Percentiles rank a stretch among this genome's conserved stretches.
Conservation (phyloP, 345 rosid species). For the Dimocarpus longan region DNA sequence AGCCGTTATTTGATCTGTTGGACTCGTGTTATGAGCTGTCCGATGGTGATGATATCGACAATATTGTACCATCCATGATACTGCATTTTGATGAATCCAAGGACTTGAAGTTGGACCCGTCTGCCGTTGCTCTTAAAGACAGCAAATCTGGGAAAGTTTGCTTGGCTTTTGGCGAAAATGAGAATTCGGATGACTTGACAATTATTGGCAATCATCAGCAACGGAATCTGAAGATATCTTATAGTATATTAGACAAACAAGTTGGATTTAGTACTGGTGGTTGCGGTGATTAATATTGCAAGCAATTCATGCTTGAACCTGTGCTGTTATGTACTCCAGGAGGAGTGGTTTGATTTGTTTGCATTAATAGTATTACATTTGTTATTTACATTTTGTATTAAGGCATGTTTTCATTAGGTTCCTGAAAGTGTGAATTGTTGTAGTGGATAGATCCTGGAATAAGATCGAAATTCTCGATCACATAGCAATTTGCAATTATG, state of each 20-base stretch:
- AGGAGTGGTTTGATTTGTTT: background rate
- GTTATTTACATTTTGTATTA: too few species aligned
- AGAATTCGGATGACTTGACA: background rate
- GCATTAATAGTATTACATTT: background rate
- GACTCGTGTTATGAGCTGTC: conserved; percentile 33
- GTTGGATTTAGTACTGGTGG: conserved; percentile 1
- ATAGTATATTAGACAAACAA: background rate
- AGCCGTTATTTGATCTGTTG: background rate
- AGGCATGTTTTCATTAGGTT: background rate
- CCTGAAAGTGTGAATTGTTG: background rate
- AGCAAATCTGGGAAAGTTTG: conserved; percentile 23
- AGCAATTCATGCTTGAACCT: background rate
- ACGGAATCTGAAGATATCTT: conserved; percentile 12
- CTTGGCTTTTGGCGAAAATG: conserved; percentile 31
- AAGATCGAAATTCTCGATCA: too few species aligned
- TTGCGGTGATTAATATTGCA: background rate
- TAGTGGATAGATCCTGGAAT: background rate
- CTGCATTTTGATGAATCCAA: conserved; percentile 25
- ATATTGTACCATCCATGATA: conserved; percentile 21
- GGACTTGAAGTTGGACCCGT: conserved; percentile 24
- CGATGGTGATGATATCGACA: background rate
- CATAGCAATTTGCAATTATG: too few species aligned
- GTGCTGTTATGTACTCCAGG: background rate
- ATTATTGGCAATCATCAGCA: conserved; percentile 37
- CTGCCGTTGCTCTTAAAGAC: conserved; percentile 16